Evolutionary conservation across 2,329 filamentous ascomycete genomes (phyloP), one percentile per base, ranked within the genome.

Genomic region (Coleophoma crateriformis): DNA sequence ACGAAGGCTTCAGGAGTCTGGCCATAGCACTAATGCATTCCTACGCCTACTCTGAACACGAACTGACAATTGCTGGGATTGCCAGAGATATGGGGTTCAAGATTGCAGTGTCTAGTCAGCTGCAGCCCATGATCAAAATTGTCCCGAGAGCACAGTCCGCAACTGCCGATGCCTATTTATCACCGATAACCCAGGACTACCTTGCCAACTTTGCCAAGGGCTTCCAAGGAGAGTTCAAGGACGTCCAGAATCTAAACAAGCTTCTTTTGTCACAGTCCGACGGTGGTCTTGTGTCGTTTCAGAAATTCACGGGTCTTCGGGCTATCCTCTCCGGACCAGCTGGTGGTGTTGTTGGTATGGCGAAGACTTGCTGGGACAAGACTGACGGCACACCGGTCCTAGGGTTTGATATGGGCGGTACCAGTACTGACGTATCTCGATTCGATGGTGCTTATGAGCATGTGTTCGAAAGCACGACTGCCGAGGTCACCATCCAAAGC

Each of bases 321-420:
- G 90, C 89, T 2, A 94, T 96, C 49, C 65, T 96, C 3, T 95
- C 89, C 1, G 91, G 91, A 0, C 91, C 91, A 1, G 91, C 91
- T 14, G 91, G 90, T 32, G 91, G 91, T 38, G 91, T 96, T 0
- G 90, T 96, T 0, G 91, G 91, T 3, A 96, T 96, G 66, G 90
- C 91, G n/a, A 82, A 92, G 15, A 96, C 91, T 0, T 94, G 87
- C 1, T 96, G 92, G 64, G 91, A 96, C 56, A 78, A 85, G 0
- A 75, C 86, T 46, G 94, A 89, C 3, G 88, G 84, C 62, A 89
- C 81, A 1, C 90, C 90, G 0, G 87, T 96, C 4, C 96, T 96
- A 60, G 91, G 91, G 0, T 96, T 96, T 61, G 91, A 96, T 59
- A 96, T 96, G 91, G 90, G 90, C 34, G 91, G 91, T 12, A 96